Evolutionary conservation across 1,284 basidiomycete species (phyloP).

Genomic region (Heterobasidion irregulare): DNA sequence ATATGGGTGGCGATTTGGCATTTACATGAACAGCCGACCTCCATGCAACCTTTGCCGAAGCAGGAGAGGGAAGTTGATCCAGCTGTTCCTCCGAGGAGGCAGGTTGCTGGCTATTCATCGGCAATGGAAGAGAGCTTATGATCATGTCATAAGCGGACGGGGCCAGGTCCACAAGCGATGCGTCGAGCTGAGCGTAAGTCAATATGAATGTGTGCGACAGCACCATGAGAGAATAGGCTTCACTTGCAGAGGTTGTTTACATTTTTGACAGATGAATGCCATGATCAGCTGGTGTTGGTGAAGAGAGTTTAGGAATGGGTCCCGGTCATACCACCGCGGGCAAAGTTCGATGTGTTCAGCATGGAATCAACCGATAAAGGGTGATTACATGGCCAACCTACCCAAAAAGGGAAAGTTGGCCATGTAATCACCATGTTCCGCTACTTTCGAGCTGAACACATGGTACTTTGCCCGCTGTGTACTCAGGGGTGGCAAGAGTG

Average conservation of each 20-base stretch:
- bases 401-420: too few relatives aligned
- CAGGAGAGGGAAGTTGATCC: slow-evolving; percentile 44
- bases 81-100: slow-evolving; percentile 46
- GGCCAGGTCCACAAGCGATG: slow-evolving; percentile 74
- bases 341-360: too few relatives aligned
- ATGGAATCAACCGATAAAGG: too few relatives aligned
- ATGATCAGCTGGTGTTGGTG: slow-evolving; percentile 22
- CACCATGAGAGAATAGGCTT: slow-evolving; percentile 1
- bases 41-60: slow-evolving; percentile 54
- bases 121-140: slow-evolving; percentile 59
- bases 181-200: slow-evolving; percentile 57
- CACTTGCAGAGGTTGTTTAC: slow-evolving; percentile 80
- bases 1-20: slow-evolving; percentile 25
- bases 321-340: too few relatives aligned
- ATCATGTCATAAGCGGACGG: slow-evolving; percentile 85
- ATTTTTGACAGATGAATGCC: slow-evolving; percentile 75
- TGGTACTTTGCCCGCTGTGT: too few relatives aligned
- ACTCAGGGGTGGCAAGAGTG: too few relatives aligned
- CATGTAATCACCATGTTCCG: too few relatives aligned
- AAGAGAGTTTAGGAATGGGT: neutral
- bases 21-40: slow-evolving; percentile 37
- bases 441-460: too few relatives aligned
- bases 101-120: slow-evolving; percentile 29
- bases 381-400: too few relatives aligned
- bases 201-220: slow-evolving; percentile 12